Evolutionary conservation across 164 flowering plant species (phyloP).

Genomic region (Magnolia kwangsiensis): DNA sequence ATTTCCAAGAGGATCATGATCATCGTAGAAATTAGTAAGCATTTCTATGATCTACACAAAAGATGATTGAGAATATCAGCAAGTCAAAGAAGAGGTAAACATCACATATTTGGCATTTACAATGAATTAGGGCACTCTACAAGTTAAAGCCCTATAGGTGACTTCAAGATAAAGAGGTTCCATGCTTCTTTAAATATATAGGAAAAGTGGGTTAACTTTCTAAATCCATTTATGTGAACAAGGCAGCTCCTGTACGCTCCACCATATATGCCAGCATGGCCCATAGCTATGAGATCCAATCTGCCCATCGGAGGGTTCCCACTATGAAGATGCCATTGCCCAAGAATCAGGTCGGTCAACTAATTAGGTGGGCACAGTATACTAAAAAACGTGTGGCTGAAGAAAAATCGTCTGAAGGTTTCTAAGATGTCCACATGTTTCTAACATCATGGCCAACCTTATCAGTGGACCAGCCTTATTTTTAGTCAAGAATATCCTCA

Average conservation of each 20-base stretch:
- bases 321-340: background rate
- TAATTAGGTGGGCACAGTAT: background rate
- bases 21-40: background rate
- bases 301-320: background rate
- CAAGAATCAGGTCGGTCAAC: background rate
- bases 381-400: background rate
- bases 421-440: too few species aligned
- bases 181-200: background rate
- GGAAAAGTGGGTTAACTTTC: background rate
- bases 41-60: background rate
- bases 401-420: background rate
- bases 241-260: background rate
- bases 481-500: too few species aligned
- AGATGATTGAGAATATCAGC: background rate
- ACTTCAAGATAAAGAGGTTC: background rate
- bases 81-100: too few species aligned
- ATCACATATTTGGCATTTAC: background rate
- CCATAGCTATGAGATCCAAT: background rate
- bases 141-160: background rate
- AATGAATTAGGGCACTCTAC: background rate
- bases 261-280: background rate
- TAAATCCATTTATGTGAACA: too few species aligned
- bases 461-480: too few species aligned
- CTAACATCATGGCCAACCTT: too few species aligned
- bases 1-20: background rate